Percentiles rank a stretch among this genome's conserved stretches.
phyloP scores from a whole-genome alignment of 2,329 filamentous ascomycete species.

The Sarocladium strictum region DNA sequence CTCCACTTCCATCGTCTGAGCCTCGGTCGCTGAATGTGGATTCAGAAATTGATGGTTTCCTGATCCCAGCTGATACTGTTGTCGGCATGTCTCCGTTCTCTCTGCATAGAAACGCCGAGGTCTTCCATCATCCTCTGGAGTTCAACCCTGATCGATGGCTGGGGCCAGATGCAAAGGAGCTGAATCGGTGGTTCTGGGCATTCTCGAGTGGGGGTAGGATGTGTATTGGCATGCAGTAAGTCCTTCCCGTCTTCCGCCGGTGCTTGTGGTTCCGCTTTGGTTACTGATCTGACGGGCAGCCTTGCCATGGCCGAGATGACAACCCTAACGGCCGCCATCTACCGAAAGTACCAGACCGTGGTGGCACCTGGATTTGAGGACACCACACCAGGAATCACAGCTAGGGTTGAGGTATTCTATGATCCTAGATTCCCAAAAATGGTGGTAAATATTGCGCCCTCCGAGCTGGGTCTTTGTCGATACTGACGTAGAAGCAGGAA shows the following conservation, averaged over 20 bases:
- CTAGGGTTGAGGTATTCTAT: conserved; percentile 12
- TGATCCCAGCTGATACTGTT: conserved; percentile 17
- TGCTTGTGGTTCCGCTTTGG: background rate
- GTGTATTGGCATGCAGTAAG: conserved; percentile 15
- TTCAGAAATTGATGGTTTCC: conserved; percentile 17
- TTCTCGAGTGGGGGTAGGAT: conserved; percentile 14
- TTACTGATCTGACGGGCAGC: background rate
- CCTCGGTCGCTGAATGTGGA: conserved; percentile 30
- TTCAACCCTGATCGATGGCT: conserved; percentile 24
- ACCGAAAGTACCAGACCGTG: conserved; percentile 10
- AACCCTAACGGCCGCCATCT: conserved; percentile 11
- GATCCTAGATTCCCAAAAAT: conserved; percentile 9
- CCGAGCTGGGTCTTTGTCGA: background rate
- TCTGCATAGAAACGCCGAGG: conserved; percentile 19
- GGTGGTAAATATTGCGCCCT: background rate
- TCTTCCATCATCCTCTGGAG: conserved; percentile 17
- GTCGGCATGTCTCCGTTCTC: conserved; percentile 22
- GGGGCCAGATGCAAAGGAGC: conserved; percentile 10
- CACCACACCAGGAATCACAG: conserved; percentile 12
- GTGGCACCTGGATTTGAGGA: conserved; percentile 10
- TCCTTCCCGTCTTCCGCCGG: background rate
- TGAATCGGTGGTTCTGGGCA: conserved; percentile 14
- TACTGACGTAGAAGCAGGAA: background rate
- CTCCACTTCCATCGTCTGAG: conserved; percentile 45
- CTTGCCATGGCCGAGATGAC: conserved; percentile 15